Conservation (phyloP, 2,329 filamentous ascomycete species). For the Colletotrichum cordylinicola region DNA sequence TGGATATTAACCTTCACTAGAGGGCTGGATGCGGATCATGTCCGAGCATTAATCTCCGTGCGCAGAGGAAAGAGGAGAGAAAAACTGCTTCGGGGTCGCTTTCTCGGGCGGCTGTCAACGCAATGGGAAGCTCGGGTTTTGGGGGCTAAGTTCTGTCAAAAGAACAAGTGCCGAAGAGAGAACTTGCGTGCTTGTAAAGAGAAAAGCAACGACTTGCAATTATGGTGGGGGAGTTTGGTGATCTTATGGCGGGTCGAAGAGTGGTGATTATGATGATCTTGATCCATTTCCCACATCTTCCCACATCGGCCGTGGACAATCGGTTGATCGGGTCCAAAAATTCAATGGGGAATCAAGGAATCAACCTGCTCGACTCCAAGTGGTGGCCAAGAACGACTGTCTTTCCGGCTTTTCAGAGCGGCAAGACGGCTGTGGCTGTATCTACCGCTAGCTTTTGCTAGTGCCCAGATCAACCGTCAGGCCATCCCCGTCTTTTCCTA, state of each 20-base stretch:
- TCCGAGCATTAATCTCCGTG: conserved; percentile 6
- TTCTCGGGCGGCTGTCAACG: background rate
- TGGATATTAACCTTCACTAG: background rate
- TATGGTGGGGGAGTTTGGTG: background rate
- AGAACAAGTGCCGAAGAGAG: background rate
- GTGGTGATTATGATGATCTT: conserved; percentile 13
- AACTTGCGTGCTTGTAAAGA: background rate
- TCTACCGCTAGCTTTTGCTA: background rate
- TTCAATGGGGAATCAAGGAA: background rate
- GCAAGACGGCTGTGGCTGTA: conserved; percentile 10
- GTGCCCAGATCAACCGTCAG: background rate
- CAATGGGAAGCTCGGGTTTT: background rate
- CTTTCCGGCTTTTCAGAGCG: background rate
- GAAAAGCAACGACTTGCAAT: background rate
- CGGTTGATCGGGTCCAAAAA: background rate
- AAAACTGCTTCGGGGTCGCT: background rate
- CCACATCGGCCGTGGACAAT: background rate
- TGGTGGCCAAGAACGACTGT: background rate
- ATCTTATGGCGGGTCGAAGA: conserved; percentile 3
- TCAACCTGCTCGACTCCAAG: background rate
- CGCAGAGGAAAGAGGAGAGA: background rate
- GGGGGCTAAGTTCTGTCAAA: background rate
- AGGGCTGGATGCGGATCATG: background rate
- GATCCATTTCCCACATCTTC: background rate
- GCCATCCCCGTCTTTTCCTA: background rate